These are phyloP conservation scores for Neofusicoccum ribis DNA, from an alignment of 2,329 filamentous ascomycete species.

Conservation along the genomic window DNA sequence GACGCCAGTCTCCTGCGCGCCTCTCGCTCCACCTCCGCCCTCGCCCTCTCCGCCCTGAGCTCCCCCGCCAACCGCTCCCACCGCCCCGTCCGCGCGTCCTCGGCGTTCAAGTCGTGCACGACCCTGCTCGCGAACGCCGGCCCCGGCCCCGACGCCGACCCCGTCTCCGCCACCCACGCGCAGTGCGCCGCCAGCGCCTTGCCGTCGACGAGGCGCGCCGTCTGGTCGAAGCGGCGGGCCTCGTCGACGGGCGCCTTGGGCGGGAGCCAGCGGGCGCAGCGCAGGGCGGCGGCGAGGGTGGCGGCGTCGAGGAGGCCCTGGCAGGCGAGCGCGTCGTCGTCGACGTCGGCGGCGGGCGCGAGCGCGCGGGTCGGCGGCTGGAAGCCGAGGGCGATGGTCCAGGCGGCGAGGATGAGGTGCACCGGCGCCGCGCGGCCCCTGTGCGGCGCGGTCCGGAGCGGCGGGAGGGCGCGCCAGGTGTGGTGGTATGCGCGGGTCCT, in stretches of 20 bases:
- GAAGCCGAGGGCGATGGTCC: slow-evolving; percentile 24
- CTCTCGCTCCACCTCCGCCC: background rate
- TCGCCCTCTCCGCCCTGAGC: background rate
- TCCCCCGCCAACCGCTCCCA: background rate
- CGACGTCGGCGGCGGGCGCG: background rate
- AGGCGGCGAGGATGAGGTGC: slow-evolving; percentile 24
- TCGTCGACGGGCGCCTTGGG: background rate
- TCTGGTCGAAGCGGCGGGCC: background rate
- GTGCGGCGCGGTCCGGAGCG: background rate
- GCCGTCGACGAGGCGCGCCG: background rate
- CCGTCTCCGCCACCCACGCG: background rate
- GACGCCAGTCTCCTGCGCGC: too few relatives aligned
- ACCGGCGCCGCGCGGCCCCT: slow-evolving; percentile 6
- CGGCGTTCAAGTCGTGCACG: background rate
- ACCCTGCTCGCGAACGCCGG: background rate
- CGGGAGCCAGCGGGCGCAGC: background rate
- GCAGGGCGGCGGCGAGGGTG: slow-evolving; percentile 24
- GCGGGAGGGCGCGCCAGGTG: background rate
- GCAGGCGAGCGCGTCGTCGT: background rate
- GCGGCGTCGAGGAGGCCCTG: slow-evolving; percentile 23
- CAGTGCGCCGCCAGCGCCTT: background rate
- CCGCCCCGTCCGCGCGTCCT: background rate
- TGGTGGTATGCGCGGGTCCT: too few relatives aligned
- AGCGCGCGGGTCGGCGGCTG: background rate
- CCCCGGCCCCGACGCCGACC: background rate